These are phyloP conservation scores for Myotisia sp. DNA, from an alignment of 2,329 filamentous ascomycete species.

Conservation along the genomic window DNA sequence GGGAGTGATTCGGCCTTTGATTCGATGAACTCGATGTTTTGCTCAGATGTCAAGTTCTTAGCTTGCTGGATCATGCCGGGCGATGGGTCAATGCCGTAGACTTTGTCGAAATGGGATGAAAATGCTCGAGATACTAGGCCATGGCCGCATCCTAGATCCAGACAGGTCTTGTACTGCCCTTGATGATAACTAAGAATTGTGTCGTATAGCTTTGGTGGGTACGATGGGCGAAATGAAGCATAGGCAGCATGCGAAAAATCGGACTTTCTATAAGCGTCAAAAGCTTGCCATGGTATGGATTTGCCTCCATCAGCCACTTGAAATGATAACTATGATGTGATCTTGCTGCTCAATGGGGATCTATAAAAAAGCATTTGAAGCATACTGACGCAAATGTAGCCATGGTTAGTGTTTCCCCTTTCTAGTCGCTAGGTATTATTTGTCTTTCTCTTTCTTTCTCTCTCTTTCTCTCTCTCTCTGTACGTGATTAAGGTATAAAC, in stretches of 20 bases:
- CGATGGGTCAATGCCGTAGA: slow-evolving; percentile 30
- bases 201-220: slow-evolving; percentile 42
- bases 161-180: slow-evolving; percentile 22
- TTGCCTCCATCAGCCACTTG: not conserved
- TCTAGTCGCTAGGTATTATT: too few relatives aligned
- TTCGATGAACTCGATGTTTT: slow-evolving; percentile 38
- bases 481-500: too few relatives aligned
- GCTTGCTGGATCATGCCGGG: slow-evolving; percentile 21
- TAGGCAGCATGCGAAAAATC: slow-evolving; percentile 42
- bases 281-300: not conserved
- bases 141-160: slow-evolving; percentile 53
- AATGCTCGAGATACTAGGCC: slow-evolving; percentile 44
- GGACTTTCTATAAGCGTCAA: slow-evolving; percentile 1
- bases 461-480: too few relatives aligned
- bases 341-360: not conserved
- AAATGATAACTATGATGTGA: too few relatives aligned
- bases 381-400: slow-evolving; percentile 7
- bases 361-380: too few relatives aligned
- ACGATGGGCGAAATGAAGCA: slow-evolving; percentile 46
- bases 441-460: too few relatives aligned
- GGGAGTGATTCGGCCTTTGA: slow-evolving; percentile 41
- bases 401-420: slow-evolving; percentile 2
- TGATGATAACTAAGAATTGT: slow-evolving; percentile 42
- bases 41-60: slow-evolving; percentile 8
- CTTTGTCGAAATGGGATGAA: slow-evolving; percentile 37